These are phyloP conservation scores for Boletus rubescentipes DNA, from an alignment of 768 basidiomycete species.

Conservation along the genomic window DNA sequence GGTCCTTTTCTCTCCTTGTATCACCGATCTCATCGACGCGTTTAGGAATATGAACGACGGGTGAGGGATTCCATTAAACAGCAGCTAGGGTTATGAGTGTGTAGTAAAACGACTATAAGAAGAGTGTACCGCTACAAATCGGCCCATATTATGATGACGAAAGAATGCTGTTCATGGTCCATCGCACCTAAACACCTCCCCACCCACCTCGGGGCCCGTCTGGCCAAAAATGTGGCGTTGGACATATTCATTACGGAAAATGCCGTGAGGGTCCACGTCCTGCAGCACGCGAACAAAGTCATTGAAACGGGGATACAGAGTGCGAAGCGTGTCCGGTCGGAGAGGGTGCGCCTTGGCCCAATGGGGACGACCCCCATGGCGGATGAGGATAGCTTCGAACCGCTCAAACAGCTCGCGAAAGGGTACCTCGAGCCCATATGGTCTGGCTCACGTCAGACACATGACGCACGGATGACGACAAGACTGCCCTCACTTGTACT, in stretches of 20 bases:
- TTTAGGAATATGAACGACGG: slow-evolving; percentile 80
- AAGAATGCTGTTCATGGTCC: slow-evolving; percentile 2
- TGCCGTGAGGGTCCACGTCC: slow-evolving; percentile 68
- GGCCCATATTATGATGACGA: background rate
- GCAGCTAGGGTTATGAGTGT: slow-evolving; percentile 70
- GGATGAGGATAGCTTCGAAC: slow-evolving; percentile 70
- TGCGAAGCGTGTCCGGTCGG: slow-evolving; percentile 58
- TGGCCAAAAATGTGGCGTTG: slow-evolving; percentile 81
- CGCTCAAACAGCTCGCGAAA: slow-evolving; percentile 75
- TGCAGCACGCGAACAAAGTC: slow-evolving; percentile 69
- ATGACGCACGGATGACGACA: background rate
- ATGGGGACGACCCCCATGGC: slow-evolving; percentile 82
- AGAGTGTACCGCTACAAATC: slow-evolving; percentile 11
- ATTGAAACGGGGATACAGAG: slow-evolving; percentile 78
- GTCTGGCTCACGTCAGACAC: slow-evolving; percentile 44
- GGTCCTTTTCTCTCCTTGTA: no score
- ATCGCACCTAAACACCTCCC: slow-evolving; percentile 47
- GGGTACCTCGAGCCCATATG: slow-evolving; percentile 80
- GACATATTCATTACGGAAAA: slow-evolving; percentile 89
- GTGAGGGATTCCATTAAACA: slow-evolving; percentile 82
- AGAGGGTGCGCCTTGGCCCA: slow-evolving; percentile 94
- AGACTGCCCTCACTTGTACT: slow-evolving; percentile 73
- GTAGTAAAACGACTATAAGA: slow-evolving; percentile 17
- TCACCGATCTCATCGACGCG: background rate
- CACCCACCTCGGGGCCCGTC: slow-evolving; percentile 37